These are phyloP conservation scores for Talaromyces sp. DNA, from an alignment of 2,329 filamentous ascomycete species.

Conservation along the genomic window DNA sequence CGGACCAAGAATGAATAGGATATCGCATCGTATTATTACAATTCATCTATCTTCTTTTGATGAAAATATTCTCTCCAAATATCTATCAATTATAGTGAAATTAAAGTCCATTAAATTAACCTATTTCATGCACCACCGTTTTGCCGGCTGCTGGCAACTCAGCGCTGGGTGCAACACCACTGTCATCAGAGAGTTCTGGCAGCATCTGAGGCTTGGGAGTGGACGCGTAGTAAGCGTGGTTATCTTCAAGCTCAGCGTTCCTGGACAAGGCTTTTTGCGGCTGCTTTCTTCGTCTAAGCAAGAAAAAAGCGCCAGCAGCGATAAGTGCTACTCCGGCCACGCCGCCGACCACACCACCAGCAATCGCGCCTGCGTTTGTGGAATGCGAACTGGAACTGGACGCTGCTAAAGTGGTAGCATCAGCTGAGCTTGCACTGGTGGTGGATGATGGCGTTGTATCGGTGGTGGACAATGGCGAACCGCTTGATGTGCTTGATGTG, in stretches of 20 bases:
- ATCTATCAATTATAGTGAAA: no score
- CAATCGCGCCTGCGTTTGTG: constrained; percentile 26
- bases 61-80: no score
- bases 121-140: background rate
- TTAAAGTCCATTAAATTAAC: background rate
- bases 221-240: background rate
- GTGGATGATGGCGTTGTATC: background rate
- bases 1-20: no score
- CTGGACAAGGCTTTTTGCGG: background rate
- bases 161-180: background rate
- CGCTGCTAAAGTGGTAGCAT: background rate
- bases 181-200: background rate
- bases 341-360: constrained; percentile 30
- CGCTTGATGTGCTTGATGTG: background rate
- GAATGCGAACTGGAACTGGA: constrained; percentile 13
- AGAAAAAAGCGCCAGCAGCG: background rate
- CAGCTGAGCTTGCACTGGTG: background rate
- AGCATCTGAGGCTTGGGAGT: background rate
- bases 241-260: background rate
- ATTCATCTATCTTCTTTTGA: no score
- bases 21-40: no score
- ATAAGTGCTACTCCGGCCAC: constrained; percentile 31
- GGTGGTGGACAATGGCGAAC: background rate
- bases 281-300: background rate
- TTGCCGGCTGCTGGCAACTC: background rate